A percentile compares a stretch with the other conserved stretches of the same genome.
Conservation (phyloP, 495 filamentous ascomycete species). For the Pseudomonodictys pantanalensis region DNA sequence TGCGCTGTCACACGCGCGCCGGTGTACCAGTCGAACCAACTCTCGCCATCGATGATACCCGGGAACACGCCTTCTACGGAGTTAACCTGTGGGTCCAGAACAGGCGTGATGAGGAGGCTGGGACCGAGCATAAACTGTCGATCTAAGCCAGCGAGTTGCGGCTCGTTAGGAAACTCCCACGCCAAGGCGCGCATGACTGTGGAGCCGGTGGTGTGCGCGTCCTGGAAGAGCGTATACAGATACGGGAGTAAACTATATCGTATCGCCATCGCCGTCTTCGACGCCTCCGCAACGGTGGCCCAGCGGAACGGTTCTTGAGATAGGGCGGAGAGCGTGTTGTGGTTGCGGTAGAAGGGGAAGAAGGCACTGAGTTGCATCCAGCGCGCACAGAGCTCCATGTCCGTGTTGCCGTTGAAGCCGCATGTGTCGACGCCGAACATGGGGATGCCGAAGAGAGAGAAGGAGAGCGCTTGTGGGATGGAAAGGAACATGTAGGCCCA, state of each 20-base stretch:
- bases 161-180: slow-evolving; percentile 83
- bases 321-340: slow-evolving; percentile 63
- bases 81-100: slow-evolving; percentile 62
- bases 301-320: slow-evolving; percentile 77
- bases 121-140: slow-evolving; percentile 76
- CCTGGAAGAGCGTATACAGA: slow-evolving; percentile 75
- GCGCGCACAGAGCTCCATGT: slow-evolving; percentile 73
- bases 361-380: slow-evolving; percentile 88
- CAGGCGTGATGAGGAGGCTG: slow-evolving; percentile 68
- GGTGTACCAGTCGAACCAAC: slow-evolving; percentile 87
- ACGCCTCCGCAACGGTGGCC: slow-evolving; percentile 64
- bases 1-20: slow-evolving; percentile 52
- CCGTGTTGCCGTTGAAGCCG: slow-evolving; percentile 70
- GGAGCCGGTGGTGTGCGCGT: slow-evolving; percentile 63
- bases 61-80: slow-evolving; percentile 77
- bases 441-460: slow-evolving; percentile 78
- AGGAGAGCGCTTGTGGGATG: slow-evolving; percentile 77
- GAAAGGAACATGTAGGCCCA: slow-evolving; percentile 64
- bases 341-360: slow-evolving; percentile 87
- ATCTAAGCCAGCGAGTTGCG: slow-evolving; percentile 62
- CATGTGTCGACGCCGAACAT: slow-evolving; percentile 64
- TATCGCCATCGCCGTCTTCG: slow-evolving; percentile 67
- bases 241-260: slow-evolving; percentile 75
- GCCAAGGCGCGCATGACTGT: slow-evolving; percentile 79
- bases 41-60: slow-evolving; percentile 57